These are phyloP conservation scores for Diophrys appendiculata DNA, from an alignment of 73 alveolate genomes.

Conservation along the genomic window DNA sequence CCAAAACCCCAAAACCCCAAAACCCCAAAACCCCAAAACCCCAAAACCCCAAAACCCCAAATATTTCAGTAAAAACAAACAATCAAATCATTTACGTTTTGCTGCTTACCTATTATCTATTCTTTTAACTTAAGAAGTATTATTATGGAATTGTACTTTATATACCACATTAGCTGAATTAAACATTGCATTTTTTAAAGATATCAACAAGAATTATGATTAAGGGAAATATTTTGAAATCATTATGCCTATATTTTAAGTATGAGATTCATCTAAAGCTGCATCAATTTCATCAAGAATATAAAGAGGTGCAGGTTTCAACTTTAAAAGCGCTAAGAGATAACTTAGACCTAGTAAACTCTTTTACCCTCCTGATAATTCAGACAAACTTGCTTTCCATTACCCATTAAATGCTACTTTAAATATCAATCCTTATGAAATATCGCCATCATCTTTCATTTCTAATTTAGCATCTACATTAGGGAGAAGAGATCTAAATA, in stretches of 20 bases:
- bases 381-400: slow-evolving; percentile 87
- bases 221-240: slow-evolving; percentile 81
- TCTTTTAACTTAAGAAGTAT: slow-evolving; percentile 85
- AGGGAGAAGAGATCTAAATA: slow-evolving; percentile 83
- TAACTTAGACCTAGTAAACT: slow-evolving; percentile 93
- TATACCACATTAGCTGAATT: slow-evolving; percentile 97
- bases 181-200: slow-evolving; percentile 97
- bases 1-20: too few relatives aligned
- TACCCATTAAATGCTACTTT: slow-evolving; percentile 93
- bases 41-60: too few relatives aligned
- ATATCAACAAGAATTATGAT: slow-evolving; percentile 87
- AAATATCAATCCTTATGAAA: slow-evolving; percentile 90
- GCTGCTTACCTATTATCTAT: slow-evolving; percentile 58
- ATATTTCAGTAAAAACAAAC: too few relatives aligned
- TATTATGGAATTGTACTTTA: slow-evolving; percentile 90
- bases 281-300: slow-evolving; percentile 99
- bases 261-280: slow-evolving; percentile 98
- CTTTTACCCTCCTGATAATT: slow-evolving; percentile 95
- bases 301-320: slow-evolving; percentile 96
- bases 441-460: slow-evolving; percentile 70
- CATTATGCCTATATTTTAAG: slow-evolving; percentile 95
- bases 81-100: too few relatives aligned
- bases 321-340: slow-evolving; percentile 86
- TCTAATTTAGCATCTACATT: slow-evolving; percentile 90
- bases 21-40: too few relatives aligned